A percentile compares a stretch with the other conserved stretches of the same genome.
Conservation (phyloP, 176 grass and related monocot species). For the Bromus sterilis region DNA sequence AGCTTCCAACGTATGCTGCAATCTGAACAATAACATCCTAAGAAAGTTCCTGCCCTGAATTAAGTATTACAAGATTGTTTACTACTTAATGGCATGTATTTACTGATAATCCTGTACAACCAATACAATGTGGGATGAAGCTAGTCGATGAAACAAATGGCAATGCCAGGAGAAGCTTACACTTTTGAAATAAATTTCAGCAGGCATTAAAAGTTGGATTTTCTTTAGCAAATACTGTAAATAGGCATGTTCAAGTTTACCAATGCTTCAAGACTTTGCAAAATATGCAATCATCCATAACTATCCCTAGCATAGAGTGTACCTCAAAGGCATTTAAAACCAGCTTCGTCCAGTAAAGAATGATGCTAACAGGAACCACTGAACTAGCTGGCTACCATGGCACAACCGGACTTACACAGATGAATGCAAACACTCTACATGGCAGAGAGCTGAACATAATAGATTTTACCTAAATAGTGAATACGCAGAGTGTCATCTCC, state of each 20-base stretch:
- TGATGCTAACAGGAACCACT: not conserved
- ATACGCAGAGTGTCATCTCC: slow-evolving; percentile 39
- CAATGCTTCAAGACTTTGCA: not conserved
- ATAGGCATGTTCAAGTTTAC: not conserved
- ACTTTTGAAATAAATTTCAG: not conserved
- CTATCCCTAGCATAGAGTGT: not conserved
- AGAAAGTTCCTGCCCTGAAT: not conserved
- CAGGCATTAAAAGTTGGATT: not conserved
- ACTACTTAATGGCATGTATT: slow-evolving; percentile 11
- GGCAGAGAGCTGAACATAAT: not conserved
- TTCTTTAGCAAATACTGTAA: not conserved
- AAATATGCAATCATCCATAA: not conserved
- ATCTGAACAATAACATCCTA: not conserved
- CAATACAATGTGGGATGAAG: not conserved
- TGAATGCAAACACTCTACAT: not conserved
- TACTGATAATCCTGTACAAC: not conserved
- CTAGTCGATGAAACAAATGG: not conserved
- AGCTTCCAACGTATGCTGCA: not conserved
- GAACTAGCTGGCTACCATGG: not conserved
- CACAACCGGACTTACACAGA: not conserved
- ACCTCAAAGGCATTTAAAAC: not conserved
- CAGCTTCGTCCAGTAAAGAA: not conserved
- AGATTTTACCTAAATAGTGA: slow-evolving; percentile 96
- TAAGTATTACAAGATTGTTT: not conserved
- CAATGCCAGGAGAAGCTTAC: not conserved